phyloP scores from a whole-genome alignment of 805 yeast species.

The Saccharomycopsis sp. region DNA sequence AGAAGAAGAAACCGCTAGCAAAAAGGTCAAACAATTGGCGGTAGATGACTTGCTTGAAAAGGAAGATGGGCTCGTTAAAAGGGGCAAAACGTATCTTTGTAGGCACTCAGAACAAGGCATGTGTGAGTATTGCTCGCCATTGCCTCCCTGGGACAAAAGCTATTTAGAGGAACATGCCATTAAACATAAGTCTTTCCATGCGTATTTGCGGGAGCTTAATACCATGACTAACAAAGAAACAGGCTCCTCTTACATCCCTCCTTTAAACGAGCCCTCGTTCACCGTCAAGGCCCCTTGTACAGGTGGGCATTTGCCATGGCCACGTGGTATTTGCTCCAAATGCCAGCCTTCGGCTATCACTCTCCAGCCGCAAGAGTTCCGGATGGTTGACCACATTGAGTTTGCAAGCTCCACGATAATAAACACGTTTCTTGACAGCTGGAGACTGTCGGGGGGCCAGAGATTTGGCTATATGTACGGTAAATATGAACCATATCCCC shows the following conservation, averaged over 20 bases:
- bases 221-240: slow-evolving; percentile 57
- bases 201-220: slow-evolving; percentile 68
- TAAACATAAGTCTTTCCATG: slow-evolving; percentile 84
- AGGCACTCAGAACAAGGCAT: slow-evolving; percentile 89
- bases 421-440: slow-evolving; percentile 78
- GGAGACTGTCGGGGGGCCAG: slow-evolving; percentile 88
- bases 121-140: slow-evolving; percentile 96
- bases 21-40: slow-evolving; percentile 51
- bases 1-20: no score
- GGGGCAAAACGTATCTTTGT: slow-evolving; percentile 61
- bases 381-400: slow-evolving; percentile 98
- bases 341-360: slow-evolving; percentile 97
- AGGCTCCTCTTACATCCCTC: slow-evolving; percentile 66
- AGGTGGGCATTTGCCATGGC: slow-evolving; percentile 90
- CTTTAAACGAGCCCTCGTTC: slow-evolving; percentile 67
- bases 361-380: slow-evolving; percentile 76
- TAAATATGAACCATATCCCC: slow-evolving; percentile 64
- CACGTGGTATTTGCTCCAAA: slow-evolving; percentile 87
- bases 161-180: slow-evolving; percentile 71
- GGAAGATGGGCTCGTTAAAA: slow-evolving; percentile 63
- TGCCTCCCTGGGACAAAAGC: slow-evolving; percentile 88
- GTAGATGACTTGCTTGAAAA: slow-evolving; percentile 64
- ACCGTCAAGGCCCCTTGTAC: slow-evolving; percentile 55
- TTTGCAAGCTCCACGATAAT: slow-evolving; percentile 68
- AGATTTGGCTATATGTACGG: slow-evolving; percentile 85